Conservation (phyloP, 148 eudicot species). For the Bassia scoparia region DNA sequence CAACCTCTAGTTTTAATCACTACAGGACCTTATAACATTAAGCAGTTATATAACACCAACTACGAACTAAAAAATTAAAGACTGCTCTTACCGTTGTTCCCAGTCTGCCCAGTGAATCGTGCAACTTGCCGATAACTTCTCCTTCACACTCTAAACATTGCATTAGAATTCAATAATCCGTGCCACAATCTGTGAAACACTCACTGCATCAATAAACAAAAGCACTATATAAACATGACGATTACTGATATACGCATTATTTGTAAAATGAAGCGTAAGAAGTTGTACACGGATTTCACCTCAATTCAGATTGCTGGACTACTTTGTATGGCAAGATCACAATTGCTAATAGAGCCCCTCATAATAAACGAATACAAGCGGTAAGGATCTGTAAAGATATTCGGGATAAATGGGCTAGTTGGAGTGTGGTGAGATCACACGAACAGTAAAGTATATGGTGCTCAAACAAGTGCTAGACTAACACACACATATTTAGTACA, state of each 20-base stretch:
- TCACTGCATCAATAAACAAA: neutral
- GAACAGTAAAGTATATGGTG: neutral
- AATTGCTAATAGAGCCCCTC: constrained; percentile 59
- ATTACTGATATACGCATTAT: neutral
- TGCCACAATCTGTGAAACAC: neutral
- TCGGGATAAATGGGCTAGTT: no score
- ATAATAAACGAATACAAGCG: constrained; percentile 15
- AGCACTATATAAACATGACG: neutral
- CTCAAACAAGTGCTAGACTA: no score
- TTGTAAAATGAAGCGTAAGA: no score
- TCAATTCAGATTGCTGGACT: constrained; percentile 61
- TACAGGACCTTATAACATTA: neutral
- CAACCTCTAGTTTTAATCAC: neutral
- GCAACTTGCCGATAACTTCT: constrained; percentile 69
- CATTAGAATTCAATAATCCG: constrained; percentile 16
- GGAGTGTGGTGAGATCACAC: no score
- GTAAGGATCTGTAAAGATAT: constrained; percentile 2
- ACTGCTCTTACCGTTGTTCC: constrained; percentile 39
- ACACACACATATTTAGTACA: neutral
- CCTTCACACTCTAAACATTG: constrained; percentile 56
- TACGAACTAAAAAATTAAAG: neutral
- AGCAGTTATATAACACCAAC: neutral
- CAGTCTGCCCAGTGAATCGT: constrained; percentile 48
- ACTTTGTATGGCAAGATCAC: constrained; percentile 71
- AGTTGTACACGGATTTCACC: constrained; percentile 34